Evolutionary conservation across 2,329 filamentous ascomycete genomes (phyloP).

Genomic region (Penicillium sp.): DNA sequence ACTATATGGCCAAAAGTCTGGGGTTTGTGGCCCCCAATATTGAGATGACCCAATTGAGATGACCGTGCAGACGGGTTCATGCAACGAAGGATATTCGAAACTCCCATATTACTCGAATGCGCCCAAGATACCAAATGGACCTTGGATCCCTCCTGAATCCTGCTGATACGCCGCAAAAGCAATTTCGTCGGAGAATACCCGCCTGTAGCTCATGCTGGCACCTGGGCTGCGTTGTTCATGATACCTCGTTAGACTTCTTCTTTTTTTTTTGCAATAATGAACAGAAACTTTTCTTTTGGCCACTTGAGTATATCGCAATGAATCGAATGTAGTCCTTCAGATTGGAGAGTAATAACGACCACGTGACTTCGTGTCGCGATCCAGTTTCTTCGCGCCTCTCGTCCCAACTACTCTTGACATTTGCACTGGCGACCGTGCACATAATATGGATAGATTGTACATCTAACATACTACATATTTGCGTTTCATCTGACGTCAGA

Average conservation of each 20-base stretch:
- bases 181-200: neutral
- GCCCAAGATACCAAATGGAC: neutral
- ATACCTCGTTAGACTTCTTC: constrained; percentile 4
- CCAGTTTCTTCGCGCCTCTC: constrained; percentile 10
- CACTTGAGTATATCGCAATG: neutral
- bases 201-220: constrained; percentile 5
- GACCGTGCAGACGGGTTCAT: neutral
- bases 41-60: neutral
- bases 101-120: neutral
- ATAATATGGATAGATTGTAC: constrained; percentile 8
- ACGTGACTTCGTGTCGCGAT: constrained; percentile 24
- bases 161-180: neutral
- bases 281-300: neutral
- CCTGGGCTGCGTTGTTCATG: constrained; percentile 3
- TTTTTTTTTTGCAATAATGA: constrained; percentile 7
- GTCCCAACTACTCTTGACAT: neutral
- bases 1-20: constrained; percentile 4
- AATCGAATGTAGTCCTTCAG: neutral
- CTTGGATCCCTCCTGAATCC: neutral
- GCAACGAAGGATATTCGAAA: neutral
- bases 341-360: neutral
- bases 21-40: neutral
- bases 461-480: neutral
- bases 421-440: neutral
- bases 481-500: neutral